phyloP scores from a whole-genome alignment of 2,329 filamentous ascomycete genomes.

The Ophiocordyceps camponoti-leonardi region DNA sequence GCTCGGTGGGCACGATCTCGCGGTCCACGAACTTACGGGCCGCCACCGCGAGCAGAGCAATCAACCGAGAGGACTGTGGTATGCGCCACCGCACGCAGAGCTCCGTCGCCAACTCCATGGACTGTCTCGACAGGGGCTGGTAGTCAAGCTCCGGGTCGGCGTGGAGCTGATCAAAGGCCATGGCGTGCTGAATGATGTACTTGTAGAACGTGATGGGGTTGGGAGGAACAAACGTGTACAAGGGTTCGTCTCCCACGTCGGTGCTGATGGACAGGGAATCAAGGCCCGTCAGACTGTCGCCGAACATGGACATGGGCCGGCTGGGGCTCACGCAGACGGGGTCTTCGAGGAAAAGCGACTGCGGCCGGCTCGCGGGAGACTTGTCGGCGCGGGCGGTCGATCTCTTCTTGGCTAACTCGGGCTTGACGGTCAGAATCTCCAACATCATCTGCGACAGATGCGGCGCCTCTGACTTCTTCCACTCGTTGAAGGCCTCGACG shows the following conservation, averaged over 20 bases:
- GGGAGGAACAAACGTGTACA: conserved; percentile 79
- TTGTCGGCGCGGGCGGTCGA: conserved; percentile 43
- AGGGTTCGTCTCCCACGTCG: conserved; percentile 40
- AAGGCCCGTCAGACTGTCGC: conserved; percentile 45
- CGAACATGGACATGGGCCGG: conserved; percentile 30
- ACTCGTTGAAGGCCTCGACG: conserved; percentile 73
- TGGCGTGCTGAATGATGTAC: conserved; percentile 60
- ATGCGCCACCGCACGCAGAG: conserved; percentile 79
- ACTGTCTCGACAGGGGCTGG: conserved; percentile 54
- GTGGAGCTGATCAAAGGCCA: conserved; percentile 47
- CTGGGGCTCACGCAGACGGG: conserved; percentile 34
- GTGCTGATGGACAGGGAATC: conserved; percentile 45
- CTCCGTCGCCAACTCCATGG: conserved; percentile 69
- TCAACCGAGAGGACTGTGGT: conserved; percentile 62
- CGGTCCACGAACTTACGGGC: conserved; percentile 72
- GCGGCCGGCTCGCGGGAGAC: conserved; percentile 32
- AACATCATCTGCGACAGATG: conserved; percentile 89
- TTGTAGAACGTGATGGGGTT: conserved; percentile 74
- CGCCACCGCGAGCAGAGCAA: conserved; percentile 71
- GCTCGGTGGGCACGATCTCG: conserved; percentile 62
- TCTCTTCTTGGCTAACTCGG: conserved; percentile 68
- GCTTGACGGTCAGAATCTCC: conserved; percentile 71
- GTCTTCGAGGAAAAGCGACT: conserved; percentile 28
- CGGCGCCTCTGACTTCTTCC: conserved; percentile 79
- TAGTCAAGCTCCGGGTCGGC: conserved; percentile 30